phyloP scores from a whole-genome alignment of 2,329 filamentous ascomycete genomes.

The Ophiostoma quercus region DNA sequence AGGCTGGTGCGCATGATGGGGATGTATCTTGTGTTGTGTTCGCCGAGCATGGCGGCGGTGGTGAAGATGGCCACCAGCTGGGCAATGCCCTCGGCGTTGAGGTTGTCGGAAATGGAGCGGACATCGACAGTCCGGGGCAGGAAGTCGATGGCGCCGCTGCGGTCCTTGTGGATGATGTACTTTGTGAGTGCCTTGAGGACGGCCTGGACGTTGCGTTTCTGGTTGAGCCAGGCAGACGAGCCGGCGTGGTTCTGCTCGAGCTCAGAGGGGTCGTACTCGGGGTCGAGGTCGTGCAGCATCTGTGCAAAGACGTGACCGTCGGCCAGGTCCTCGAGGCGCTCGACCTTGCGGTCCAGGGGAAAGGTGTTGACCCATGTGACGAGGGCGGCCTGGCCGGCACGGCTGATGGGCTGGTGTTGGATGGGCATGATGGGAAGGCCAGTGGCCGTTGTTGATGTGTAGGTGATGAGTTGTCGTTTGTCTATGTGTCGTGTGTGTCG shows the following conservation, averaged over 20 bases:
- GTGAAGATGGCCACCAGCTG: conserved; percentile 39
- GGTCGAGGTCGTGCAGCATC: conserved; percentile 54
- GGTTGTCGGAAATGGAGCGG: conserved; percentile 28
- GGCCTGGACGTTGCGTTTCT: conserved; percentile 86
- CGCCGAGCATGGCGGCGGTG: conserved; percentile 31
- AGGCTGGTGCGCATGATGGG: conserved; percentile 33
- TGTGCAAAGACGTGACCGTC: conserved; percentile 52
- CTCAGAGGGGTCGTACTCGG: conserved; percentile 50
- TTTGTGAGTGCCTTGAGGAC: conserved; percentile 84
- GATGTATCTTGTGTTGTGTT: conserved; percentile 32
- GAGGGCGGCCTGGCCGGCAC: conserved; percentile 49
- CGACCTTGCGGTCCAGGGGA: conserved; percentile 41
- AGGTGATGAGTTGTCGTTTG: not conserved
- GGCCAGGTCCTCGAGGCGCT: conserved; percentile 47
- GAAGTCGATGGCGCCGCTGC: conserved; percentile 27
- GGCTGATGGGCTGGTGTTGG: conserved; percentile 36
- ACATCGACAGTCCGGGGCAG: conserved; percentile 28
- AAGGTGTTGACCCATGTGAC: conserved; percentile 52
- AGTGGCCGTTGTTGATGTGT: not conserved
- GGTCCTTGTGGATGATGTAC: conserved; percentile 43
- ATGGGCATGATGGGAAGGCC: conserved; percentile 30
- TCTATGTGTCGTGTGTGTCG: not conserved
- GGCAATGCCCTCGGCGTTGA: conserved; percentile 27
- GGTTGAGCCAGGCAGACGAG: conserved; percentile 48
- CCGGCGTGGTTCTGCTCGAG: conserved; percentile 46